Evolutionary conservation across 495 filamentous ascomycete genomes (phyloP), one percentile per base, ranked within the genome.

Genomic region (Talaromyces ruber): DNA sequence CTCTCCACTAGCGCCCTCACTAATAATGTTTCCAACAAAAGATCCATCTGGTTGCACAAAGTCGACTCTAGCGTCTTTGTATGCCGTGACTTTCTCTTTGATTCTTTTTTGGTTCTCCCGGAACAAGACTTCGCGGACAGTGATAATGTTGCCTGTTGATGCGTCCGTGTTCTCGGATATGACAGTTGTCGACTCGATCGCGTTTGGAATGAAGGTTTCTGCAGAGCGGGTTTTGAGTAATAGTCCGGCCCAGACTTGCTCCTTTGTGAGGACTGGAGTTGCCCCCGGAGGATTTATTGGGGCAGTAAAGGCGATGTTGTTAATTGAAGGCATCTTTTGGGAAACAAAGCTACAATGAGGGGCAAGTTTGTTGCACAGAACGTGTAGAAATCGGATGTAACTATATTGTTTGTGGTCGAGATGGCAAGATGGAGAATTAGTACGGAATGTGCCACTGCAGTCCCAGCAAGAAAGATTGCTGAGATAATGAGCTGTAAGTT

Each of bases 201-300:
- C 71, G 21, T 72, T 73, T 5, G 76, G 66, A 16, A 85, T 74
- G 62, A 84, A 85, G 58, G 74, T 74, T 55, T 84, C 75, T 29
- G 82, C 79, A 29, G 71, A 68, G 34, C 77, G 73, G 63, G 74
- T 72, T 65, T 85, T 85, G 60, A 77, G 65, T 56, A 79, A 72
- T 11, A 85, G 71, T 11, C 74, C 82, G 6, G 67, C 66, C 82
- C 82, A 85, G 29, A 84, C 62, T 67, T 85, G 79, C 12, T 70
- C 62, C 21, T 62, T 29, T 4, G 71, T 76, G 59, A 85, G 71
- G n/a, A 71, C 56, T 1, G 78, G 77, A 39, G 69, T 66, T 16
- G 64, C 67, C 25, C 69, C 70, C 2, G 73, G 54, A 24, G 81
- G 77, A 69, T 85, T 85, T 70, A 85, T 75, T n/a, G 73, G 72